These are phyloP conservation scores for Marasmius tenuissimus DNA, from an alignment of 1,284 basidiomycete genomes.

Conservation along the genomic window DNA sequence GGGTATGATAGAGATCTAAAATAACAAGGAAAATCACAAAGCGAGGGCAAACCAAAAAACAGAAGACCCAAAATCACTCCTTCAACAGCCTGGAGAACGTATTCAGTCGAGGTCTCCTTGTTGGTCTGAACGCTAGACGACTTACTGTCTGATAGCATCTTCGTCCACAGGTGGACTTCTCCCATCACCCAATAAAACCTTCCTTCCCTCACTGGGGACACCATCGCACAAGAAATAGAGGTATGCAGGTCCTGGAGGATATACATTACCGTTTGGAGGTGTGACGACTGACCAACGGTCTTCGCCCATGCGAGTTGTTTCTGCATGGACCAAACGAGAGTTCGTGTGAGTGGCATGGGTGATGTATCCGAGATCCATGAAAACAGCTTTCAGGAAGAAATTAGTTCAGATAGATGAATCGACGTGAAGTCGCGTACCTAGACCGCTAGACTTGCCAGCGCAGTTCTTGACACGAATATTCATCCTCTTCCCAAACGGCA, in stretches of 20 bases:
- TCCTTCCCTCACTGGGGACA: constrained; percentile 65
- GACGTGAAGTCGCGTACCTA: constrained; percentile 19
- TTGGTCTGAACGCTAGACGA: constrained; percentile 4
- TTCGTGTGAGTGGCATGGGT: constrained; percentile 82
- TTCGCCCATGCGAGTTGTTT: constrained; percentile 32
- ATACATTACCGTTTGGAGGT: constrained; percentile 63
- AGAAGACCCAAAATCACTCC: neutral
- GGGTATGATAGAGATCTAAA: neutral
- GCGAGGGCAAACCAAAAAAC: neutral
- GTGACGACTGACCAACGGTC: constrained; percentile 46
- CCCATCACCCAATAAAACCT: constrained; percentile 73
- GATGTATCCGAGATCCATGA: constrained; percentile 80
- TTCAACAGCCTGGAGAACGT: constrained; percentile 29
- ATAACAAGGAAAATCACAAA: neutral
- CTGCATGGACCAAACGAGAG: constrained; percentile 72
- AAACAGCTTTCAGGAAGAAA: constrained; percentile 40
- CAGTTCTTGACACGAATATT: constrained; percentile 39
- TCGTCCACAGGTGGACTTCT: constrained; percentile 56
- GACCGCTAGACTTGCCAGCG: constrained; percentile 24
- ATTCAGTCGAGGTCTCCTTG: constrained; percentile 4
- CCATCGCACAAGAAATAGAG: constrained; percentile 70
- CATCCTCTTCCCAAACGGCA: constrained; percentile 48
- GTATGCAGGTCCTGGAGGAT: constrained; percentile 83
- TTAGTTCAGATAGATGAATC: neutral
- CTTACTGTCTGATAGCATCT: constrained; percentile 56